Percentiles rank a stretch among this genome's conserved stretches.
These are phyloP conservation scores for Alternaria incomplexa DNA, from an alignment of 2,329 filamentous ascomycete genomes.

Conservation along the genomic window DNA sequence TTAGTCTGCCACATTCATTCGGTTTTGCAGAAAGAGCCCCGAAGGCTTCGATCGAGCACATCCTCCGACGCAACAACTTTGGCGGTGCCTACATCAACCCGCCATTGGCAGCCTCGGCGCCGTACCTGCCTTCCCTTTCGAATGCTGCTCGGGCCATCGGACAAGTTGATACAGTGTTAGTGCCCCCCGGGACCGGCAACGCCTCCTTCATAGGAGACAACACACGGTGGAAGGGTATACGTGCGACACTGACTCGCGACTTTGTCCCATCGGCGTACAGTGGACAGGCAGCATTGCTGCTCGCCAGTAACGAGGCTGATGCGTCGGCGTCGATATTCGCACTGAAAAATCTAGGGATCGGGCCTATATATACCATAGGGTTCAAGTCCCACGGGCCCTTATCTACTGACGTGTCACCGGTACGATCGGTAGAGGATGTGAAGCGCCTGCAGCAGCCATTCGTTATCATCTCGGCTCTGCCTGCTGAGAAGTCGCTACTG, in stretches of 20 bases:
- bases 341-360: constrained; percentile 74
- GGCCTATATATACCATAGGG: constrained; percentile 83
- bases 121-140: constrained; percentile 70
- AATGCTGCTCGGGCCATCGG: constrained; percentile 81
- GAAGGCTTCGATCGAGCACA: constrained; percentile 71
- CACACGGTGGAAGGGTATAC: constrained; percentile 83
- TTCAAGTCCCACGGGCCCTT: constrained; percentile 69
- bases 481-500: constrained; percentile 77
- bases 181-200: constrained; percentile 55
- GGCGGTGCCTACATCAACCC: constrained; percentile 84
- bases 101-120: constrained; percentile 61
- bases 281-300: constrained; percentile 74
- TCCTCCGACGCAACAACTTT: constrained; percentile 76
- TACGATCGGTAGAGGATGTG: constrained; percentile 76
- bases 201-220: constrained; percentile 74
- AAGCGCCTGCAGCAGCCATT: constrained; percentile 81
- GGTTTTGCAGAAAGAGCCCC: constrained; percentile 74
- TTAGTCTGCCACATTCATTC: constrained; percentile 85
- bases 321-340: constrained; percentile 82
- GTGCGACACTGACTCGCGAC: constrained; percentile 79
- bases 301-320: constrained; percentile 75
- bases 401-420: constrained; percentile 68
- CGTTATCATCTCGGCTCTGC: constrained; percentile 79
- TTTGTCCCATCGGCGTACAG: constrained; percentile 83
- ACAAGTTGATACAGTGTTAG: constrained; percentile 80